These are phyloP conservation scores for Pelargonium cotyledonis DNA, from an alignment of 441 rosid species.

Conservation along the genomic window DNA sequence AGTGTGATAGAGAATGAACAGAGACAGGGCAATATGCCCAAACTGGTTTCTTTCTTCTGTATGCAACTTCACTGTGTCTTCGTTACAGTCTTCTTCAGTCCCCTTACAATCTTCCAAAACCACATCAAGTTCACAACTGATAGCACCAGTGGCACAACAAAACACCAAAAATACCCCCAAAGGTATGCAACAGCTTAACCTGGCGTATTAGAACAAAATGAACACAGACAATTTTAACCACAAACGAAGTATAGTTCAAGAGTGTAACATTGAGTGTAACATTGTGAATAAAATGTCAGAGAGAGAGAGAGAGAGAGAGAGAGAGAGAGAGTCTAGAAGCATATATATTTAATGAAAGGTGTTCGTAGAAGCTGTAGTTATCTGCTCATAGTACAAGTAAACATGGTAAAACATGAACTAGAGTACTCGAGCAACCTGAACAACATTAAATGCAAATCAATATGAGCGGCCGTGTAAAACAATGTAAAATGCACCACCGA, in stretches of 20 bases:
- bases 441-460: too few species aligned
- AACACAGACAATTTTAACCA: too few species aligned
- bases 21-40: too few species aligned
- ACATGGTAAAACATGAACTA: conserved; percentile 43
- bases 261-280: too few species aligned
- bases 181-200: conserved; percentile 32
- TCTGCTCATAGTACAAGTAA: conserved; percentile 45
- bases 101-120: conserved; percentile 39
- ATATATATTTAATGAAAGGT: too few species aligned
- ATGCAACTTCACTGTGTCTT: conserved; percentile 25
- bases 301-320: too few species aligned
- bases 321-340: too few species aligned
- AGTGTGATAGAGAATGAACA: too few species aligned
- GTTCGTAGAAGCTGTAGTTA: background rate
- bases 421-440: conserved; percentile 47
- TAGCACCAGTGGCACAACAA: conserved; percentile 30
- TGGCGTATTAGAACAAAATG: conserved; percentile 8
- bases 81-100: conserved; percentile 34
- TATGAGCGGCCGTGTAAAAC: background rate
- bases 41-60: too few species aligned
- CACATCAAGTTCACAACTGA: conserved; percentile 31
- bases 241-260: too few species aligned
- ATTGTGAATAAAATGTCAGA: too few species aligned
- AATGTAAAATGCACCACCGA: background rate
- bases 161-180: conserved; percentile 28